Evolutionary conservation across 2,329 filamentous ascomycete species (phyloP).

Genomic region (Lachnellula hyalina): DNA sequence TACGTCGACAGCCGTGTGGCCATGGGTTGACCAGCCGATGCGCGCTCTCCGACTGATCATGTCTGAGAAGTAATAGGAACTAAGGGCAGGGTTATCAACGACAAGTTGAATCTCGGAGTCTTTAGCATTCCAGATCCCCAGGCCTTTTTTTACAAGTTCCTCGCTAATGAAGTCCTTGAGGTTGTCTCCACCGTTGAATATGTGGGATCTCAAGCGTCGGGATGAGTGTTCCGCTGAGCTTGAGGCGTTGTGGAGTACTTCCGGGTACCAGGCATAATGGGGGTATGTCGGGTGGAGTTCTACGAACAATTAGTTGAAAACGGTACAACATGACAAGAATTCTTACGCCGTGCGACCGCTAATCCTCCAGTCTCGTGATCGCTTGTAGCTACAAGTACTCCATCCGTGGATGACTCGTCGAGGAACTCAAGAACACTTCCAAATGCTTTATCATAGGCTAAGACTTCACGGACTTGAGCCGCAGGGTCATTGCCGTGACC

Average conservation of each 20-base stretch:
- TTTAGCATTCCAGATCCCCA: constrained; percentile 72
- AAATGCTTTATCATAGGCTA: constrained; percentile 92
- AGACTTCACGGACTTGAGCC: constrained; percentile 81
- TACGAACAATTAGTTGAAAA: constrained; percentile 19
- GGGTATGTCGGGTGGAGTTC: constrained; percentile 58
- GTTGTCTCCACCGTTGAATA: constrained; percentile 38
- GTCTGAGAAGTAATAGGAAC: constrained; percentile 62
- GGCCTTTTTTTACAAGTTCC: constrained; percentile 59
- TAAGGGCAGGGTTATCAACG: constrained; percentile 49
- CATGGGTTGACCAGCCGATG: constrained; percentile 90
- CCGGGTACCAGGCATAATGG: constrained; percentile 75
- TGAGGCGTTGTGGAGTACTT: constrained; percentile 73
- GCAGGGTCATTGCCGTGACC: constrained; percentile 81
- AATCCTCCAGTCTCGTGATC: constrained; percentile 96
- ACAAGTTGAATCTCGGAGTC: constrained; percentile 66
- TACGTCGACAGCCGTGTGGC: constrained; percentile 89
- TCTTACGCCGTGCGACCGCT: constrained; percentile 68
- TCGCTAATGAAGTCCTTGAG: constrained; percentile 58
- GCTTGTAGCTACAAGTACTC: constrained; percentile 81
- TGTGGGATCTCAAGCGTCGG: constrained; percentile 54
- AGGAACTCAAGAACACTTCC: constrained; percentile 80
- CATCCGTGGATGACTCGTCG: constrained; percentile 64
- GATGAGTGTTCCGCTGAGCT: constrained; percentile 68
- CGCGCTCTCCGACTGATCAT: constrained; percentile 86
- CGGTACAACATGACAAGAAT: not conserved